Percentiles rank a stretch among this genome's conserved stretches.
phyloP scores from a whole-genome alignment of 1,284 basidiomycete species.

The Apiotrichum gracile region DNA sequence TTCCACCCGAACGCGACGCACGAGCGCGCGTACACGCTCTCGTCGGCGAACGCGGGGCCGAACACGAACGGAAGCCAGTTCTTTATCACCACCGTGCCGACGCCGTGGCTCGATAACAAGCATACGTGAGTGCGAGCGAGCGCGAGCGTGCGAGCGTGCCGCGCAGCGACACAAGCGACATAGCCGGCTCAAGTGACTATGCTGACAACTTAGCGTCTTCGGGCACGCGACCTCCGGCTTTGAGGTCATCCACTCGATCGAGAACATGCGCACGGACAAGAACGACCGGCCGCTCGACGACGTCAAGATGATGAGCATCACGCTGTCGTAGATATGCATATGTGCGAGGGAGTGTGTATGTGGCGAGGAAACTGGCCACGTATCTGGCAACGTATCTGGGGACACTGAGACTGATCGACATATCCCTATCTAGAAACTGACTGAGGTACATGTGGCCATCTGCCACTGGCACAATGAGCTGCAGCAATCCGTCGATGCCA shows the following conservation, averaged over 20 bases:
- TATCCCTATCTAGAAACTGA: no score
- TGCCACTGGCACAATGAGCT: no score
- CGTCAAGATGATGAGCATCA: constrained; percentile 61
- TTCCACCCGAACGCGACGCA: constrained; percentile 83
- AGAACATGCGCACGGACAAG: constrained; percentile 63
- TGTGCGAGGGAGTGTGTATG: no score
- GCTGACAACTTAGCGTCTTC: constrained; percentile 49
- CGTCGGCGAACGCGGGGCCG: constrained; percentile 90
- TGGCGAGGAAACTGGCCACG: no score
- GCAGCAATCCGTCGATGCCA: no score
- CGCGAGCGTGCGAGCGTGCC: not conserved
- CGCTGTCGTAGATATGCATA: constrained; percentile 8
- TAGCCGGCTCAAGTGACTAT: not conserved
- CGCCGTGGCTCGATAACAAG: constrained; percentile 74
- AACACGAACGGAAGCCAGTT: constrained; percentile 87
- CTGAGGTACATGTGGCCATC: no score
- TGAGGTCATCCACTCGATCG: constrained; percentile 55
- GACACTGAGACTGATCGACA: no score
- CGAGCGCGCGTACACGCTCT: constrained; percentile 94
- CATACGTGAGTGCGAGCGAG: constrained; percentile 48
- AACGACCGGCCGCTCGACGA: constrained; percentile 82
- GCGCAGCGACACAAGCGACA: no score
- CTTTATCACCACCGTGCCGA: constrained; percentile 95
- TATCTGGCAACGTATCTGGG: no score
- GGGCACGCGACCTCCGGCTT: constrained; percentile 52